These are phyloP conservation scores for Cladophialophora carrionii DNA, from an alignment of 2,329 filamentous ascomycete genomes.

Conservation along the genomic window DNA sequence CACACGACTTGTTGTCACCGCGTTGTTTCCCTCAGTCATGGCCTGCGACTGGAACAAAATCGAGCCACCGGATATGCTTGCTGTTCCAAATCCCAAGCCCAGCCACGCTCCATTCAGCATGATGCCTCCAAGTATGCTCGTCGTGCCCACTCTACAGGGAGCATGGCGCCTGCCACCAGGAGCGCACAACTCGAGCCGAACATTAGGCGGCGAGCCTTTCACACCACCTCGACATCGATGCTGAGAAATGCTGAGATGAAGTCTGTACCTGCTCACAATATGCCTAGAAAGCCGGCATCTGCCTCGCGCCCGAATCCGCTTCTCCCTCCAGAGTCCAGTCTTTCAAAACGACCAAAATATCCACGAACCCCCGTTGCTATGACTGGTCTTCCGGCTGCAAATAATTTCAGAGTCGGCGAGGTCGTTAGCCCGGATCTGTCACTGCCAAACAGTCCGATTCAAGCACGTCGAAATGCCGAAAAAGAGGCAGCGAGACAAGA, in stretches of 20 bases:
- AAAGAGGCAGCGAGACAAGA: constrained; percentile 1
- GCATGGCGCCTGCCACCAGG: neutral
- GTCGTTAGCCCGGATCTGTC: neutral
- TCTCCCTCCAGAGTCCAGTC: constrained; percentile 5
- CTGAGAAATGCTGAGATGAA: neutral
- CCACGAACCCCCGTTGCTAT: constrained; percentile 2
- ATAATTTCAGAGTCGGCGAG: neutral
- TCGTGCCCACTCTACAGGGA: no score
- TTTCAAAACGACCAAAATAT: neutral
- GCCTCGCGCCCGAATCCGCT: neutral
- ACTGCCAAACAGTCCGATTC: constrained; percentile 14
- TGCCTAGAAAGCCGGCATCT: constrained; percentile 13
- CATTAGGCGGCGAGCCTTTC: constrained; percentile 13
- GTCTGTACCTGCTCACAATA: constrained; percentile 9
- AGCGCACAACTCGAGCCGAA: neutral
- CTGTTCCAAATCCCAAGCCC: neutral
- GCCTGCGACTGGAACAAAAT: constrained; percentile 20
- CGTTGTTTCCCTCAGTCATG: constrained; percentile 27
- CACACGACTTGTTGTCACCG: constrained; percentile 23
- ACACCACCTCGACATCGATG: constrained; percentile 10
- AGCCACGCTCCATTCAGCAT: neutral
- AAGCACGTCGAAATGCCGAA: constrained; percentile 2
- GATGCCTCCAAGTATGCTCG: neutral
- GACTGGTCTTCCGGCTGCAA: neutral
- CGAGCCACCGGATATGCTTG: neutral